Evolutionary conservation across 208 protist genomes (phyloP), one percentile per base, ranked within the genome.

Genomic region (Acanthamoeba healyi): DNA sequence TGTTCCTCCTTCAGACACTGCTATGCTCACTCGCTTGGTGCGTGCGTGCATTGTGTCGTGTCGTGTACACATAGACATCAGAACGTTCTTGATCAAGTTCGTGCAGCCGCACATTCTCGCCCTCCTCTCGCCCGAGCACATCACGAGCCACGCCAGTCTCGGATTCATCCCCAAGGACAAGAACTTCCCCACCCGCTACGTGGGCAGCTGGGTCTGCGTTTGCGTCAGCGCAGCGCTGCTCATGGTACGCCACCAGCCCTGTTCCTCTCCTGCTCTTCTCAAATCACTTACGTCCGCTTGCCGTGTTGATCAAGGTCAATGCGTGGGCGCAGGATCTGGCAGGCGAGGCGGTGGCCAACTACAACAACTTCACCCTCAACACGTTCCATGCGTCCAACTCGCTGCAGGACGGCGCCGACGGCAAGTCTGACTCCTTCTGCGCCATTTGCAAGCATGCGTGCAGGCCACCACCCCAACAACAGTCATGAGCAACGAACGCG

Each of bases 281-380:
- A 58, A 19, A 58, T n/a, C n/a, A n/a, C n/a, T n/a, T n/a, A n/a
- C n/a, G 19, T 10, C 10, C 10, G 51, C 51, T 24, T 58, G 14
- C 51, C 10, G 14, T 10, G 19, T 19, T 26, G 10, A 10, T 15
- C 49, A 54, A 79, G 70, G 70, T 79, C 15, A 87, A 87, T 34
- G 79, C 79, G 17, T 87, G 79, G 79, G 42, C 79, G 79, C 79
- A 87, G 79, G 79, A 54, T 17, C 15, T 87, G 29, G 79, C 49
- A 7, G 40, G 46, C 24, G 79, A 87, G 46, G 32, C 26, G 14
- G 40, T 87, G 29, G 29, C 79, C 79, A 87, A 87, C 79, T 87
- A 63, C 79, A 87, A 87, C 79, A 63, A 54, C 79, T 32, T 87
- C 79, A 87, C 79, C 19, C 79, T 87, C 79, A 87, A 87, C 79